phyloP scores from a whole-genome alignment of 108 stramenopile genomes.

The Cyclotella cryptica region DNA sequence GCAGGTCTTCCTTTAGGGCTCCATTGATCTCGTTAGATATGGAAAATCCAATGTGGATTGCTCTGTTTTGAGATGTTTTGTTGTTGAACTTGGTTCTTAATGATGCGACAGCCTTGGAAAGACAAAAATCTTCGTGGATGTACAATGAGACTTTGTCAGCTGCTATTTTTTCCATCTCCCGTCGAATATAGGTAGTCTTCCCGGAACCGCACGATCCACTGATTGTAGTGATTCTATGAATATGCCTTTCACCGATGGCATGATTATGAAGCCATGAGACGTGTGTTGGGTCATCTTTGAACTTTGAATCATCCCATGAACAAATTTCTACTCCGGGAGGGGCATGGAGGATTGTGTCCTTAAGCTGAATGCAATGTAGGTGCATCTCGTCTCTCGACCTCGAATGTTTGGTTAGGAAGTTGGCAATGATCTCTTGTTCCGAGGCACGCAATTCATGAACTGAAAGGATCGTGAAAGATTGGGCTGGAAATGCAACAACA shows the following conservation, averaged over 20 bases:
- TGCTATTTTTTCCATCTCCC: constrained; percentile 13
- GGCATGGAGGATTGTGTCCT: constrained; percentile 27
- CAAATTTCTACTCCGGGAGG: constrained; percentile 29
- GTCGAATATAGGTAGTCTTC: constrained; percentile 23
- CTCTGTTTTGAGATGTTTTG: not conserved
- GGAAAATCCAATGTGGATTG: constrained; percentile 34
- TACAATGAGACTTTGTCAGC: constrained; percentile 22
- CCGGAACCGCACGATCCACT: constrained; percentile 22
- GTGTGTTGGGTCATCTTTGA: not conserved
- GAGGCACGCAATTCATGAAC: constrained; percentile 12
- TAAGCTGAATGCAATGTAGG: constrained; percentile 32
- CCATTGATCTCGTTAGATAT: not conserved
- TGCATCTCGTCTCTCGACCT: constrained; percentile 21
- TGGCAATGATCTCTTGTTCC: constrained; percentile 36
- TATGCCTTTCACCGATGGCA: not conserved
- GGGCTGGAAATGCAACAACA: constrained; percentile 27
- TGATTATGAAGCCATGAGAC: constrained; percentile 1
- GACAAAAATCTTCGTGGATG: constrained; percentile 33
- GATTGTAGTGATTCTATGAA: constrained; percentile 8
- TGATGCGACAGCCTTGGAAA: constrained; percentile 10
- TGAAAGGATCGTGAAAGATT: constrained; percentile 21
- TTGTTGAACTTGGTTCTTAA: constrained; percentile 17
- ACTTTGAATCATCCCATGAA: constrained; percentile 23
- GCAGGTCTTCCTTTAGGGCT: not conserved
- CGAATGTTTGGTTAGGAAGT: constrained; percentile 15